Percentiles rank a stretch among this genome's conserved stretches.
phyloP scores from a whole-genome alignment of 768 basidiomycete genomes.

The Tremella yokohamensis region DNA sequence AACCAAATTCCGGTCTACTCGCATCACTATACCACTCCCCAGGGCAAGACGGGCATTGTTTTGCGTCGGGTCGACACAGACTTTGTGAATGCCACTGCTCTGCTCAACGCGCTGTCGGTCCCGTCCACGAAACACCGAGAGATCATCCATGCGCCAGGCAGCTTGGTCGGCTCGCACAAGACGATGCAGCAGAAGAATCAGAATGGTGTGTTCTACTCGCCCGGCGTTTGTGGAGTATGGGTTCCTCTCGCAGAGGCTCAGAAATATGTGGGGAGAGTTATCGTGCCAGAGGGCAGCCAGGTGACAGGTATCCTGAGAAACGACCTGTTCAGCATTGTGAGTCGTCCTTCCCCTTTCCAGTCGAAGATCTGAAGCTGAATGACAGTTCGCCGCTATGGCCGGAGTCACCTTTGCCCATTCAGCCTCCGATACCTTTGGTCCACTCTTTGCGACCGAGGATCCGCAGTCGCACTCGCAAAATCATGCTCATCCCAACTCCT shows the following conservation, averaged over 20 bases:
- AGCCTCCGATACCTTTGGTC: conserved; percentile 22
- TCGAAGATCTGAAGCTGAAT: neutral
- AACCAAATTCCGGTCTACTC: conserved; percentile 41
- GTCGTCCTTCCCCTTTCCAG: conserved; percentile 5
- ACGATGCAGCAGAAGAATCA: conserved; percentile 15
- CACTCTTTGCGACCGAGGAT: conserved; percentile 5
- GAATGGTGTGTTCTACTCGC: conserved; percentile 11
- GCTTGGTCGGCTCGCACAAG: conserved; percentile 17
- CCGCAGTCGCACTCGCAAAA: neutral
- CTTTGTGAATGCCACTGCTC: conserved; percentile 39
- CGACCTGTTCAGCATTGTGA: conserved; percentile 29
- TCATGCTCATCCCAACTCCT: neutral
- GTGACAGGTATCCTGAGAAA: conserved; percentile 25
- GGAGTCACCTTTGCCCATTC: conserved; percentile 21
- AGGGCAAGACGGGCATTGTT: conserved; percentile 12
- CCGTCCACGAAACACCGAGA: conserved; percentile 20
- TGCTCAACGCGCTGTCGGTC: conserved; percentile 35
- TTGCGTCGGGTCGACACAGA: conserved; percentile 40
- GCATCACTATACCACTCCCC: conserved; percentile 16
- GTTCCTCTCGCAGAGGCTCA: conserved; percentile 25
- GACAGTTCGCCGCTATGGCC: conserved; percentile 26
- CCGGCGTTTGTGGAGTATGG: conserved; percentile 33
- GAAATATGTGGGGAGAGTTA: conserved; percentile 20
- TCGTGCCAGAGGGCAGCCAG: conserved; percentile 10
- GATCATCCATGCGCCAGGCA: conserved; percentile 24